Evolutionary conservation across 176 grass and related monocot species (phyloP).

Genomic region (Eremochloa ophiuroides): DNA sequence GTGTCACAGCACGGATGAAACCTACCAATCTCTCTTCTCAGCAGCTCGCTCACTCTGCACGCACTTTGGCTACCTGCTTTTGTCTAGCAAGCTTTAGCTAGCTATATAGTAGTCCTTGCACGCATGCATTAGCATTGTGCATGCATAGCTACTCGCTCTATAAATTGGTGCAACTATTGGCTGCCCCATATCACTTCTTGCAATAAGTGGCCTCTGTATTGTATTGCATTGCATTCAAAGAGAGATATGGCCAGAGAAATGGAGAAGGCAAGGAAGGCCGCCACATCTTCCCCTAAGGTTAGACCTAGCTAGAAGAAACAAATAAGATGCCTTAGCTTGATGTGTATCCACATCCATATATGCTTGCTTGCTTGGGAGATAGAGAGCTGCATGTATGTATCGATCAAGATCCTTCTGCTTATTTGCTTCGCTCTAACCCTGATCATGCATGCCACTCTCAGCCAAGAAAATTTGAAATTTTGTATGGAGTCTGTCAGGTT

Average conservation of each 20-base stretch:
- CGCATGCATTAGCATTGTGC: constrained; percentile 10
- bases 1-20: constrained; percentile 43
- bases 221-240: not conserved
- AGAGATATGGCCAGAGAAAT: constrained; percentile 40
- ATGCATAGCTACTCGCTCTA: constrained; percentile 15
- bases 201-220: constrained; percentile 3
- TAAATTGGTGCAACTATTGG: constrained; percentile 54
- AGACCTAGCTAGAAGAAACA: not conserved
- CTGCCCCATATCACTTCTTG: not conserved
- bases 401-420: not conserved
- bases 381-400: not conserved
- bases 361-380: not conserved
- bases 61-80: not conserved
- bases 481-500: not conserved
- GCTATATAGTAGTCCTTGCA: constrained; percentile 3
- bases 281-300: constrained; percentile 58
- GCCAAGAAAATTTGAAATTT: not conserved
- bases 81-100: not conserved
- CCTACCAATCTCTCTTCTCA: constrained; percentile 11
- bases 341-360: not conserved
- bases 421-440: not conserved
- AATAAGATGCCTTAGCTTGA: not conserved
- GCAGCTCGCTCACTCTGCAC: not conserved
- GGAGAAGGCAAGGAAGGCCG: constrained; percentile 49
- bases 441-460: not conserved